Conservation (phyloP, 179 eudicot species). For the Carnegiea gigantea region DNA sequence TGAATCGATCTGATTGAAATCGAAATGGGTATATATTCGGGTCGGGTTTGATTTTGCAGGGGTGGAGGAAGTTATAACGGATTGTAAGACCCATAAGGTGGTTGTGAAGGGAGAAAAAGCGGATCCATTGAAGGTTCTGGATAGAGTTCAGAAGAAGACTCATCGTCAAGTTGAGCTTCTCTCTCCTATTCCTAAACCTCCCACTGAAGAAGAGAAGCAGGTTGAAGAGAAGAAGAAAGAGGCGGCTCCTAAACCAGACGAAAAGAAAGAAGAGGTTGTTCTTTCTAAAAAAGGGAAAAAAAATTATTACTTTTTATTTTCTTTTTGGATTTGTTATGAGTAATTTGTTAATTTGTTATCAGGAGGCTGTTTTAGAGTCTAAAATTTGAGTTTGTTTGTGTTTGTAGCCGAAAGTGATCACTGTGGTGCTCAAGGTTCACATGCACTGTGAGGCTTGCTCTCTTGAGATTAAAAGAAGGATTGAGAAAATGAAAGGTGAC, state of each 20-base stretch:
- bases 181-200: constrained; percentile 71
- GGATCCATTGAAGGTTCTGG: constrained; percentile 80
- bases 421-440: constrained; percentile 71
- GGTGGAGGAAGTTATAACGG: constrained; percentile 82
- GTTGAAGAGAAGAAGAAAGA: constrained; percentile 33
- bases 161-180: constrained; percentile 88
- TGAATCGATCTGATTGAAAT: too few relatives aligned
- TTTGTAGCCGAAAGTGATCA: constrained; percentile 65
- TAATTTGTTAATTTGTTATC: too few relatives aligned
- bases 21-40: neutral
- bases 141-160: constrained; percentile 71
- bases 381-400: constrained; percentile 14
- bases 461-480: constrained; percentile 73
- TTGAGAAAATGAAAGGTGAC: constrained; percentile 78
- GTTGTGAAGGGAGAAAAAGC: constrained; percentile 97
- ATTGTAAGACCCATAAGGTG: constrained; percentile 78
- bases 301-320: neutral
- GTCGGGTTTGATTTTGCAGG: constrained; percentile 34
- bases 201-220: constrained; percentile 46
- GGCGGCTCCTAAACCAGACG: constrained; percentile 54
- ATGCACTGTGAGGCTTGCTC: constrained; percentile 99
- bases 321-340: neutral
- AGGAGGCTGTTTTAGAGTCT: neutral
- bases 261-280: constrained; percentile 69
- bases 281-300: neutral